A percentile compares a stretch with the other conserved stretches of the same genome.
These are phyloP conservation scores for Pseudohyphozyma bogoriensis DNA, from an alignment of 768 basidiomycete species.

Conservation along the genomic window DNA sequence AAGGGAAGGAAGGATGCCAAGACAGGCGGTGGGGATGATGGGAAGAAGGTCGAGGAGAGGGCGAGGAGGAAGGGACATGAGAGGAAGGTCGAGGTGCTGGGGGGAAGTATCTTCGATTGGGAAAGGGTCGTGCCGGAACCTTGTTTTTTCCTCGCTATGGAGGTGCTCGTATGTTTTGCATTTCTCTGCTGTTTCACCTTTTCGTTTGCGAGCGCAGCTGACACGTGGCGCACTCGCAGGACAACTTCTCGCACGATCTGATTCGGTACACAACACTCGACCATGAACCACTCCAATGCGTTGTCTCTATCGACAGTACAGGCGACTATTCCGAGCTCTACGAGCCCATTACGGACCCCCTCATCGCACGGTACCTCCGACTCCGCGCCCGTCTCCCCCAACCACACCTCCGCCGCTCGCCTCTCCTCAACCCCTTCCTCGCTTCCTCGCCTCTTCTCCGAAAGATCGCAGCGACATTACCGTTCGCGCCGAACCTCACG, in stretches of 20 bases:
- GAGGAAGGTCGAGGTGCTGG: conserved; percentile 53
- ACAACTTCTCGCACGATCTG: conserved; percentile 94
- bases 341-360: conserved; percentile 70
- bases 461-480: conserved; percentile 56
- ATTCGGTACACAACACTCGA: conserved; percentile 77
- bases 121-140: conserved; percentile 61
- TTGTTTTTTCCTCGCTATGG: conserved; percentile 88
- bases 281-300: conserved; percentile 64
- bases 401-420: conserved; percentile 43
- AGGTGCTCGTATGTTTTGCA: conserved; percentile 51
- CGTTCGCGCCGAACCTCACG: conserved; percentile 84
- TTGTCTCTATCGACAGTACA: conserved; percentile 63
- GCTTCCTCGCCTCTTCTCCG: conserved; percentile 43
- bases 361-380: conserved; percentile 68
- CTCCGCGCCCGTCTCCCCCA: conserved; percentile 46
- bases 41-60: background rate
- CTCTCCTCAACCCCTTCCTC: conserved; percentile 33
- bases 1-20: too few relatives aligned
- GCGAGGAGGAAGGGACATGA: conserved; percentile 25
- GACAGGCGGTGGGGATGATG: conserved; percentile 32
- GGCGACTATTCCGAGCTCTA: conserved; percentile 81
- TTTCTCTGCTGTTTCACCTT: background rate
- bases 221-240: conserved; percentile 44
- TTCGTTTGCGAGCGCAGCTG: background rate
- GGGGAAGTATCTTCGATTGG: conserved; percentile 83